Evolutionary conservation across 768 basidiomycete genomes (phyloP), one percentile per base, ranked within the genome.

Genomic region (Exsudoporus frostii): DNA sequence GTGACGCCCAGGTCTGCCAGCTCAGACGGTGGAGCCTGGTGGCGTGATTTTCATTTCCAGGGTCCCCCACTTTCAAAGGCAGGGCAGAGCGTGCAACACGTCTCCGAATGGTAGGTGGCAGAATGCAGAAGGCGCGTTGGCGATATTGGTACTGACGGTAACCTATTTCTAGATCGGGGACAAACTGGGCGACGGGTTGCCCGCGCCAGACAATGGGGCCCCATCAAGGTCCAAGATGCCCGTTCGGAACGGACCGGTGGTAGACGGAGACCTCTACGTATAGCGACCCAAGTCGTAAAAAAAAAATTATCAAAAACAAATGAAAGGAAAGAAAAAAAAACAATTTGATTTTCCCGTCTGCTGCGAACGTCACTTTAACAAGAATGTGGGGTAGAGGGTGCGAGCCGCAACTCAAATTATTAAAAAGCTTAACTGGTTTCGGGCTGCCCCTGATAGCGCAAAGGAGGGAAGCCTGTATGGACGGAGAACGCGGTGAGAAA

Each of bases 371-470:
- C 30, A 4, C 59, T 39, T 22, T 54, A 52, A 53, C 20, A 20
- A 48, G 57, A 60, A 37, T 54, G 56, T 50, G 61, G 50, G 63
- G 53, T 55, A 49, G 50, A 43, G 51, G 42, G 48, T 62, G 54
- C 46, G 55, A 46, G 48, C 25, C 24, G 25, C 42, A 64, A 67
- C 50, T 52, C 59, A 66, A 56, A 57, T 53, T 49, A 63, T 57
- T 55, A 56, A 65, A 62, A 68, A 68, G 66, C 48, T 58, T 61
- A 63, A 63, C 38, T 32, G 38, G 43, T 36, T 42, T 48, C 15
- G 45, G 43, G 42, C 34, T 37, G 32, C 29, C 42, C 19, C n/a
- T 40, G 50, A 49, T 41, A 48, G 45, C 44, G 25, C 38, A 15
- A 44, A 3, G 17, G 32, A n/a, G 11, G 15, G 7, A 25, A 49